Evolutionary conservation across 176 grass and related monocot species (phyloP).

Genomic region (Oryza glaberrima): DNA sequence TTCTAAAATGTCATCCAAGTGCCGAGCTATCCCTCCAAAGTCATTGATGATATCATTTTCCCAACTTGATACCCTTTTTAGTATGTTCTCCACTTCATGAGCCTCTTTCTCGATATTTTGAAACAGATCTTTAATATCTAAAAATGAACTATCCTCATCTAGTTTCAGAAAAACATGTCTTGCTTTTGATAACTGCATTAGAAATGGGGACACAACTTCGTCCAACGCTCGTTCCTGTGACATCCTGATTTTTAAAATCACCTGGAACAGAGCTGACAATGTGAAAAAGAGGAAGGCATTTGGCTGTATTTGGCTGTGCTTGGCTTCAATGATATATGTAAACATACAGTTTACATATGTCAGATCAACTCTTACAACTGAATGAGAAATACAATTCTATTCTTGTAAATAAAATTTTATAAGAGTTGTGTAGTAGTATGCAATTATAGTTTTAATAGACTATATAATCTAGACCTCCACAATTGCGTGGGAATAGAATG

Average conservation of each 20-base stretch:
- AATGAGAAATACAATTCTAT: too few species aligned
- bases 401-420: too few species aligned
- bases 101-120: slow-evolving; percentile 47
- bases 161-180: background rate
- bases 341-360: too few species aligned
- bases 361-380: too few species aligned
- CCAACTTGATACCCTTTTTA: slow-evolving; percentile 38
- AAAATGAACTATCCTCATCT: slow-evolving; percentile 21
- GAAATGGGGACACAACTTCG: slow-evolving; percentile 49
- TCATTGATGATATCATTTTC: slow-evolving; percentile 46
- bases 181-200: slow-evolving; percentile 39
- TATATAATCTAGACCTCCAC: too few species aligned
- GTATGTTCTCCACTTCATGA: slow-evolving; percentile 31
- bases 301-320: too few species aligned
- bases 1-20: slow-evolving; percentile 56
- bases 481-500: too few species aligned
- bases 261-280: slow-evolving; percentile 9
- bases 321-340: background rate
- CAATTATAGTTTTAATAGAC: too few species aligned
- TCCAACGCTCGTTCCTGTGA: slow-evolving; percentile 40
- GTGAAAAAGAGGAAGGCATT: background rate
- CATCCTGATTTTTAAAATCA: slow-evolving; percentile 15
- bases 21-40: slow-evolving; percentile 49
- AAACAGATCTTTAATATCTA: slow-evolving; percentile 36
- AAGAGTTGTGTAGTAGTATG: too few species aligned